Evolutionary conservation across 1,284 basidiomycete genomes (phyloP), one percentile per base, ranked within the genome.

Genomic region (Sporisorium scitamineum): DNA sequence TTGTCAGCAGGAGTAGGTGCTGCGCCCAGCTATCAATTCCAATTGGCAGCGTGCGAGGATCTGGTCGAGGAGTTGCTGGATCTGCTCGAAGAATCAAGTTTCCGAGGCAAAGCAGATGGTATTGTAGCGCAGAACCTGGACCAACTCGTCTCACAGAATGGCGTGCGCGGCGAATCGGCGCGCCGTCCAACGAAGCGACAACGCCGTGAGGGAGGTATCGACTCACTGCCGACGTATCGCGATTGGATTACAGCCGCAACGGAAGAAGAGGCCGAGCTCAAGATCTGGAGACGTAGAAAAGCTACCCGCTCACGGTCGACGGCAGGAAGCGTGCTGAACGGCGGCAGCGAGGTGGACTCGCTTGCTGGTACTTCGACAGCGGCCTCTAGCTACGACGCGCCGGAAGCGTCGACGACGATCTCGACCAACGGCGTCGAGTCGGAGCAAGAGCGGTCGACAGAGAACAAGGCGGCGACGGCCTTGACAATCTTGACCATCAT

Each of bases 1-100:
- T 87, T 99, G 61, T 92, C 92, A 4, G 91, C 92, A 22, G 78
- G 84, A 29, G 71, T 79, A 7, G 90, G 50, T 87, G 89, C 78
- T 86, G 88, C 52, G 87, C 89, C 60, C 18, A 91, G 91, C 3
- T 91, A 96, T 82, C 91, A 79, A 37, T 80, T 86, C 44, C 71
- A 92, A 0, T 89, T 98, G 29, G 86, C 87, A 24, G 90, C 92
- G 59, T 92, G 93, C 79, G 88, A 89, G 13, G 95, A 97, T 71
- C 88, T 98, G 34, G 88, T 96, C 66, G 92, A 94, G 56, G 95
- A 97, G 83, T 85, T 95, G 26, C 86, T 98, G 54, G 95, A 97
- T 70, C 87, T 99, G 56, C 86, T 97, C 51, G 92, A 94, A 81
- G 94, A 97, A 71, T 86, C 90, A 41, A 92, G 91, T 5, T 94